Percentiles rank a stretch among this genome's conserved stretches.
Evolutionary conservation across 2,329 filamentous ascomycete species (phyloP).

Genomic region (Colletotrichum cereale): DNA sequence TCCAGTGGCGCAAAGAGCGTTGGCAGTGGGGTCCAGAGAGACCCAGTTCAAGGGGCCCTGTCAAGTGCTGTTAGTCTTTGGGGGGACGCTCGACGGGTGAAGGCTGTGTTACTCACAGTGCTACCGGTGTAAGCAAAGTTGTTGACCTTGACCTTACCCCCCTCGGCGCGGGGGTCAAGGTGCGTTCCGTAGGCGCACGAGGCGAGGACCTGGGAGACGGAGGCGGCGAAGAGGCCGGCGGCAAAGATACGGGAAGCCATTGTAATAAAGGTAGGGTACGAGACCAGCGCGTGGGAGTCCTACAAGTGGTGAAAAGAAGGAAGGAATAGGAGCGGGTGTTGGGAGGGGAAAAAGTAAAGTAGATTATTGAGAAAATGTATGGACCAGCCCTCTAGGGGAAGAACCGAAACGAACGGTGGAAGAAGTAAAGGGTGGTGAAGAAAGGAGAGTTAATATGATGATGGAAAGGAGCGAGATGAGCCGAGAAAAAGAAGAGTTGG

Average conservation of each 20-base stretch:
- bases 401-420: constrained; percentile 38
- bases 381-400: constrained; percentile 38
- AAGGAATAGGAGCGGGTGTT: constrained; percentile 9
- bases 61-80: constrained; percentile 17
- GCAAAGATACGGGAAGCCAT: constrained; percentile 38
- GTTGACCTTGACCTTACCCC: constrained; percentile 48
- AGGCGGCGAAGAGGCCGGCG: constrained; percentile 37
- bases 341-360: constrained; percentile 13
- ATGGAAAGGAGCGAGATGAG: constrained; percentile 32
- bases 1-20: constrained; percentile 58
- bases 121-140: constrained; percentile 54
- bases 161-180: constrained; percentile 49
- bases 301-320: constrained; percentile 26
- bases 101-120: constrained; percentile 46
- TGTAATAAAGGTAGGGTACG: constrained; percentile 33
- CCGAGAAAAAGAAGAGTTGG: constrained; percentile 2
- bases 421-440: constrained; percentile 22
- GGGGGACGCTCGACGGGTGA: background rate
- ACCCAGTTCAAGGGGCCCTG: constrained; percentile 62
- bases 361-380: constrained; percentile 34
- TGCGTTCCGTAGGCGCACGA: constrained; percentile 57
- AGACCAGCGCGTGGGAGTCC: constrained; percentile 34
- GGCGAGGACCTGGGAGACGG: constrained; percentile 44
- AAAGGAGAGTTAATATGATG: constrained; percentile 21
- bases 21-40: constrained; percentile 52